Percentiles rank a stretch among this genome's conserved stretches.
phyloP scores from a whole-genome alignment of 2,329 filamentous ascomycete species.

The Apiospora rasikravindrae region DNA sequence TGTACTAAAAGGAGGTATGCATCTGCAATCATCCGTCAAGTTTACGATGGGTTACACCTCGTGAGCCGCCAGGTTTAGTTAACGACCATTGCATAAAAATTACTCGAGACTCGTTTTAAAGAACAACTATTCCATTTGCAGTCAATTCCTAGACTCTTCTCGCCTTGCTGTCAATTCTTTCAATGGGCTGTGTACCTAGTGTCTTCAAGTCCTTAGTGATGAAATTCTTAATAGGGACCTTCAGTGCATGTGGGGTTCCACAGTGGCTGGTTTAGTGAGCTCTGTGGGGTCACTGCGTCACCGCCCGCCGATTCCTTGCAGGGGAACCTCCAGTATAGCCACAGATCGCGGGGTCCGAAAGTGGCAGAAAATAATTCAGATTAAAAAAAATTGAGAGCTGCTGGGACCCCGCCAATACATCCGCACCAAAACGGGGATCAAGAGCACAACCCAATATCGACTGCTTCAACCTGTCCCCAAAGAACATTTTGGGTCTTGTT shows the following conservation, averaged over 20 bases:
- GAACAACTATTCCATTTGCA: no score
- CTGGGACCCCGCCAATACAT: background rate
- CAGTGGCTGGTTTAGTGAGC: background rate
- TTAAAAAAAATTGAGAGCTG: slow-evolving; percentile 13
- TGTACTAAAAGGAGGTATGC: background rate
- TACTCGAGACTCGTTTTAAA: no score
- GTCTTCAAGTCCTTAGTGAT: no score
- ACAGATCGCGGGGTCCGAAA: slow-evolving; percentile 32
- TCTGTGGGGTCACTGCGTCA: slow-evolving; percentile 20
- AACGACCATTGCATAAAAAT: no score
- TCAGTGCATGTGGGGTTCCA: no score
- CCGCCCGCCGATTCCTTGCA: background rate
- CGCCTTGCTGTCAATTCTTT: no score
- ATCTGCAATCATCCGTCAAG: background rate
- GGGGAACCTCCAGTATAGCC: background rate
- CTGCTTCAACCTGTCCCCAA: background rate
- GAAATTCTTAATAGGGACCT: no score
- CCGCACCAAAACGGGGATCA: background rate
- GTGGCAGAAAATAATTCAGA: slow-evolving; percentile 27
- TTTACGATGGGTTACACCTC: background rate
- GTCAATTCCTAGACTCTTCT: no score
- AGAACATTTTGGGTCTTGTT: background rate
- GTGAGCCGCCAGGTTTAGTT: no score
- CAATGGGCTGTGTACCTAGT: no score
- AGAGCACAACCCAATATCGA: background rate